phyloP scores from a whole-genome alignment of 805 yeast species.

The Candida hungchunana region DNA sequence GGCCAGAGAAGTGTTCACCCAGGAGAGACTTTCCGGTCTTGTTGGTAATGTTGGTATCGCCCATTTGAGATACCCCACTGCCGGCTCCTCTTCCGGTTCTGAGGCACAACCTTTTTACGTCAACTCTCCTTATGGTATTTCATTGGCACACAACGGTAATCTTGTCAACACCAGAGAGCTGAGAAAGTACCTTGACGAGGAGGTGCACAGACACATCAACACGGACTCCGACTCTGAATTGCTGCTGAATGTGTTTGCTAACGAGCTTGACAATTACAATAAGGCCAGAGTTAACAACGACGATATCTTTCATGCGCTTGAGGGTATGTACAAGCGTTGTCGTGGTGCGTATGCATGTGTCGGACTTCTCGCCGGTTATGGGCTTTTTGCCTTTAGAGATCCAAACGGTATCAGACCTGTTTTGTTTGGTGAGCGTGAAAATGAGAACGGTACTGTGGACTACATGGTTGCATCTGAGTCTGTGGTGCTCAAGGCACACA shows the following conservation, averaged over 20 bases:
- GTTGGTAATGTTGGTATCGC: conserved; percentile 95
- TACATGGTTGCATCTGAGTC: conserved; percentile 95
- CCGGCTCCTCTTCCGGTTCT: conserved; percentile 91
- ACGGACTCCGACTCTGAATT: conserved; percentile 96
- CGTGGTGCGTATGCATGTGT: conserved; percentile 98
- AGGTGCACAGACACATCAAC: conserved; percentile 93
- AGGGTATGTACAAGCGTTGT: conserved; percentile 73
- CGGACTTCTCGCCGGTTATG: conserved; percentile 94
- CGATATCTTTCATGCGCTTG: conserved; percentile 82
- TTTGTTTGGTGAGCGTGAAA: conserved; percentile 75
- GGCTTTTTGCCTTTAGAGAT: conserved; percentile 92
- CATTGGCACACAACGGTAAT: conserved; percentile 91
- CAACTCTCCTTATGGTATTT: conserved; percentile 93
- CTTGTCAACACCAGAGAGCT: conserved; percentile 81
- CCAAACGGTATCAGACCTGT: conserved; percentile 96
- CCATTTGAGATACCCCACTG: conserved; percentile 95
- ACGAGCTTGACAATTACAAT: conserved; percentile 85
- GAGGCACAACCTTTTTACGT: conserved; percentile 99
- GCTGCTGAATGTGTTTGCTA: conserved; percentile 83
- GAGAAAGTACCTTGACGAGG: conserved; percentile 79
- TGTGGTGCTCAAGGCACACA: conserved; percentile 90
- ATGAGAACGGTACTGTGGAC: conserved; percentile 67
- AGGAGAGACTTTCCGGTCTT: conserved; percentile 67
- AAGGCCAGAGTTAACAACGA: conserved; percentile 89
- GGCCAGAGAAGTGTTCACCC: conserved; percentile 97